Evolutionary conservation across 495 filamentous ascomycete species (phyloP).

Genomic region (Xylaria longipes): DNA sequence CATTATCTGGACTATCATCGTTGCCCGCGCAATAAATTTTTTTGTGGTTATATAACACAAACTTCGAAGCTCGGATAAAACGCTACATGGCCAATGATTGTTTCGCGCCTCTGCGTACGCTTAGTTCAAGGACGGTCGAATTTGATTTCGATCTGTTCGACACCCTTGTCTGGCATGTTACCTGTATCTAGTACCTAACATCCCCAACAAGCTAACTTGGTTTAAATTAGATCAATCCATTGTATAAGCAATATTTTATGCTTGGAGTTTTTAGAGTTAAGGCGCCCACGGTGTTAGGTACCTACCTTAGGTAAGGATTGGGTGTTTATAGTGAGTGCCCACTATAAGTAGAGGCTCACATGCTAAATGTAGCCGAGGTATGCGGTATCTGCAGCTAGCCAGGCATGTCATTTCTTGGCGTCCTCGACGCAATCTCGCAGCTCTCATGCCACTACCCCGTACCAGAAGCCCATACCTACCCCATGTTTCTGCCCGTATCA

Average conservation of each 20-base stretch:
- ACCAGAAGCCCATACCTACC: not conserved
- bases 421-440: conserved; percentile 18
- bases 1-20: no score
- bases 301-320: not conserved
- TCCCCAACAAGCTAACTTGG: no score
- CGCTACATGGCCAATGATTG: no score
- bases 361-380: conserved; percentile 18
- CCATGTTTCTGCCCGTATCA: not conserved
- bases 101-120: no score
- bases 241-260: not conserved
- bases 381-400: not conserved
- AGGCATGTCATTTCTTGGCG: conserved; percentile 22
- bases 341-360: conserved; percentile 11
- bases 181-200: no score
- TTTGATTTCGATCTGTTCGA: no score
- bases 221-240: not conserved
- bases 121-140: no score
- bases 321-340: not conserved
- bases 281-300: no score
- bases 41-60: no score
- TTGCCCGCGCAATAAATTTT: no score
- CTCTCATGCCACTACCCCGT: conserved; percentile 16
- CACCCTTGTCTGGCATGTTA: no score
- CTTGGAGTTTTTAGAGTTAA: not conserved
- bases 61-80: no score